phyloP scores from a whole-genome alignment of 2,329 filamentous ascomycete species.

The Cladosporium sp. region DNA sequence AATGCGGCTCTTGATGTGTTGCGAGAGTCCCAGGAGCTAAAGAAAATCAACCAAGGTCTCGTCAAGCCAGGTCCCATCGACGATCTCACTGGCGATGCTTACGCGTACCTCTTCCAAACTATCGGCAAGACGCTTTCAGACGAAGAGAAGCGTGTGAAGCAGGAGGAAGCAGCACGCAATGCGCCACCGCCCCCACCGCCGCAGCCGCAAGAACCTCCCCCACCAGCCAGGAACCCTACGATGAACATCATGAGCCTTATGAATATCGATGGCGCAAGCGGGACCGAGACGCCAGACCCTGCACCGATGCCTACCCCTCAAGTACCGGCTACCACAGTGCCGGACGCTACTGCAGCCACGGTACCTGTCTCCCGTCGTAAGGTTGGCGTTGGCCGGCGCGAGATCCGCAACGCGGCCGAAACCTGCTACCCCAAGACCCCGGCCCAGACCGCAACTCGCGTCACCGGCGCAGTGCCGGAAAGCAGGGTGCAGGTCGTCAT shows the following conservation, averaged over 20 bases:
- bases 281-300: slow-evolving; percentile 16
- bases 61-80: slow-evolving; percentile 87
- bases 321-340: slow-evolving; percentile 11
- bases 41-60: slow-evolving; percentile 78
- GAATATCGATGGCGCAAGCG: slow-evolving; percentile 35
- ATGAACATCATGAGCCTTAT: slow-evolving; percentile 38
- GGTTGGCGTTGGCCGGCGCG: slow-evolving; percentile 60
- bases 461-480: slow-evolving; percentile 15
- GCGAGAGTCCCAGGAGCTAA: slow-evolving; percentile 67
- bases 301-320: slow-evolving; percentile 24
- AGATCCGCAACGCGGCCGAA: slow-evolving; percentile 61
- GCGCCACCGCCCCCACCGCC: slow-evolving; percentile 25
- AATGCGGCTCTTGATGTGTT: slow-evolving; percentile 61
- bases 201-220: slow-evolving; percentile 22
- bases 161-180: slow-evolving; percentile 30
- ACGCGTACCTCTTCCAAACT: slow-evolving; percentile 72
- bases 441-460: slow-evolving; percentile 21
- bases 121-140: slow-evolving; percentile 62
- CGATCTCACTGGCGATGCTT: slow-evolving; percentile 89
- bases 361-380: slow-evolving; percentile 41
- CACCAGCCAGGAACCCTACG: slow-evolving; percentile 29
- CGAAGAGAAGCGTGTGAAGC: slow-evolving; percentile 34
- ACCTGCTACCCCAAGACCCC: slow-evolving; percentile 47
- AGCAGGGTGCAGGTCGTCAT: slow-evolving; percentile 33
- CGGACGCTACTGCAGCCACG: slow-evolving; percentile 18